These are phyloP conservation scores for Eugenia klotzschiana DNA, from an alignment of 441 rosid genomes.

Conservation along the genomic window DNA sequence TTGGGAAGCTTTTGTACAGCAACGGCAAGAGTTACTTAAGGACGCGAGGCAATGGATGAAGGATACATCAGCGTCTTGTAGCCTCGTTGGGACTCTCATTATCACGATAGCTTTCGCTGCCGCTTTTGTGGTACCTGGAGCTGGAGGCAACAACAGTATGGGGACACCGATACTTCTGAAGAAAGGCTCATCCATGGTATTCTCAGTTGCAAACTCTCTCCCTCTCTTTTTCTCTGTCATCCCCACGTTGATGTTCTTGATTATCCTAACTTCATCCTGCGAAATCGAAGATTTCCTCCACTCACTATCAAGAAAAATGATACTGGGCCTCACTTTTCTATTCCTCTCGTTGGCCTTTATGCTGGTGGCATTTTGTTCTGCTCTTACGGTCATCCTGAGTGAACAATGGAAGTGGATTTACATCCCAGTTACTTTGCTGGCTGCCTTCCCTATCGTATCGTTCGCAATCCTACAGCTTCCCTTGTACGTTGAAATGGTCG, in stretches of 20 bases:
- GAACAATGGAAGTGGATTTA: not conserved
- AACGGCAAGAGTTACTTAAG: not conserved
- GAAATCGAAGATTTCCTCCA: not conserved
- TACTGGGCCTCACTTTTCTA: not conserved
- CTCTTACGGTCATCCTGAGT: not conserved
- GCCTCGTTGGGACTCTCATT: not conserved
- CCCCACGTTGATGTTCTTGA: not conserved
- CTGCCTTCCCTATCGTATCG: not conserved
- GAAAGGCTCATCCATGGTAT: not conserved
- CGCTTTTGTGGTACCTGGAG: not conserved
- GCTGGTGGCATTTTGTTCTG: not conserved
- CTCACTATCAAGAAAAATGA: not conserved
- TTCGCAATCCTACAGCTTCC: not conserved
- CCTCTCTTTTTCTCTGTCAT: not conserved
- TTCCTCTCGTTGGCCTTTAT: not conserved
- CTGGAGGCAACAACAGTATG: not conserved
- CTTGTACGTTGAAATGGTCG: not conserved
- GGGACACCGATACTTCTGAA: not conserved
- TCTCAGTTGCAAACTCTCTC: not conserved
- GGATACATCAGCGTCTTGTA: not conserved
- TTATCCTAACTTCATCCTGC: not conserved
- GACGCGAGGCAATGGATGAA: not conserved
- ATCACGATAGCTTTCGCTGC: not conserved
- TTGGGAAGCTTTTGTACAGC: not conserved
- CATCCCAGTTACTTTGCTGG: not conserved